Percentiles rank a stretch among this genome's conserved stretches.
phyloP scores from a whole-genome alignment of 192 early-diverging fungal species.

The Backusella circina region DNA sequence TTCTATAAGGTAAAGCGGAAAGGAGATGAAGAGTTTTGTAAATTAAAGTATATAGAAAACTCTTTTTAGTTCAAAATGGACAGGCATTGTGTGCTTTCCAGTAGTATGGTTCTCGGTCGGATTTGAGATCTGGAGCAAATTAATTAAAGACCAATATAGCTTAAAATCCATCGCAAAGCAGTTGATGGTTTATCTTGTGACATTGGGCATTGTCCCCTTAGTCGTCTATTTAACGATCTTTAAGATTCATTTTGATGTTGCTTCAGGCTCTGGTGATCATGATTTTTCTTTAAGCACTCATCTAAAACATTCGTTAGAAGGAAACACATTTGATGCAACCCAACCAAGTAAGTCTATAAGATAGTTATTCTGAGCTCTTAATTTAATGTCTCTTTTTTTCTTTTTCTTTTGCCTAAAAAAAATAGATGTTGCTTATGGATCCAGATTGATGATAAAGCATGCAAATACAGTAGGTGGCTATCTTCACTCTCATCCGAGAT shows the following conservation, averaged over 20 bases:
- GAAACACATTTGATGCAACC: conserved; percentile 51
- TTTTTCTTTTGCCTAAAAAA: conserved; percentile 5
- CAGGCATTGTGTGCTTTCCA: conserved; percentile 83
- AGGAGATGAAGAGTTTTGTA: background rate
- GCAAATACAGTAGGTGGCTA: conserved; percentile 72
- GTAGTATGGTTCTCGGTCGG: conserved; percentile 78
- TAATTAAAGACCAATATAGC: conserved; percentile 59
- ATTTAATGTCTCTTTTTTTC: background rate
- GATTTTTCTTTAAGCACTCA: conserved; percentile 90
- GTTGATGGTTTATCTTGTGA: conserved; percentile 31
- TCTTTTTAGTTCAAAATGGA: conserved; percentile 79
- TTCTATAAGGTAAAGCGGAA: conserved; percentile 27
- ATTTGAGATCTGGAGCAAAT: conserved; percentile 78
- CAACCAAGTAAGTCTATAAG: conserved; percentile 36
- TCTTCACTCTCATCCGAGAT: conserved; percentile 68
- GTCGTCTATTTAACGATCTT: conserved; percentile 81
- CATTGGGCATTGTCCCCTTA: conserved; percentile 79
- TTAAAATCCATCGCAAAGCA: conserved; percentile 1
- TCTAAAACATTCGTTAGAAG: conserved; percentile 83
- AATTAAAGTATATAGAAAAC: background rate
- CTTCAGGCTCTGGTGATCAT: conserved; percentile 77
- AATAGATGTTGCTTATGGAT: conserved; percentile 67
- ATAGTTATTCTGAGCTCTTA: background rate
- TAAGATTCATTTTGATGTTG: conserved; percentile 81
- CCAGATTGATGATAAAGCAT: conserved; percentile 63